Evolutionary conservation across 2,329 filamentous ascomycete genomes (phyloP).

Genomic region (Pseudogymnoascus sp.): DNA sequence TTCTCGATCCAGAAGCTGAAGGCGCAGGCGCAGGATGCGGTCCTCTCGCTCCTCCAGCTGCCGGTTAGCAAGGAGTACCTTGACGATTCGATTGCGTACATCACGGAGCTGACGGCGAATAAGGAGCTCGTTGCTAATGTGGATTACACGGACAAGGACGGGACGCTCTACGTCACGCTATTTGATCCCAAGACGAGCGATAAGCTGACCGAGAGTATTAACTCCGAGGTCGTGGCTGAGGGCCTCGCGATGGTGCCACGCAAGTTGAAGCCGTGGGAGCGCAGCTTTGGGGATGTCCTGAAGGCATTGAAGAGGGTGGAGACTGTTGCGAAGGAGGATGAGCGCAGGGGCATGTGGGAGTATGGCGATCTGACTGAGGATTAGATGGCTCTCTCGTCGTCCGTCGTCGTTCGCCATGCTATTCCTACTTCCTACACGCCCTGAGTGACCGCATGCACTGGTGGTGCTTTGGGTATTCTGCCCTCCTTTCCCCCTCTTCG

Average conservation of each 20-base stretch:
- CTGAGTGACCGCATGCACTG: neutral
- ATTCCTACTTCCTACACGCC: neutral
- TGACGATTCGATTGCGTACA: conserved; percentile 65
- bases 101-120: conserved; percentile 66
- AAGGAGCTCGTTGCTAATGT: conserved; percentile 83
- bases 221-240: conserved; percentile 75
- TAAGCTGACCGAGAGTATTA: conserved; percentile 69
- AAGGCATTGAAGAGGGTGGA: conserved; percentile 66
- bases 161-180: conserved; percentile 75
- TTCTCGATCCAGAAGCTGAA: conserved; percentile 78
- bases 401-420: neutral
- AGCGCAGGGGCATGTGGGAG: conserved; percentile 89
- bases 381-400: conserved; percentile 33
- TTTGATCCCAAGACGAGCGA: conserved; percentile 65
- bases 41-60: conserved; percentile 82
- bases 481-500: neutral
- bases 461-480: neutral
- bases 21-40: conserved; percentile 78
- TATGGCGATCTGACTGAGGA: conserved; percentile 95
- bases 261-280: conserved; percentile 90
- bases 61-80: conserved; percentile 78
- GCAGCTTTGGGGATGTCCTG: conserved; percentile 63
- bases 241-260: conserved; percentile 85
- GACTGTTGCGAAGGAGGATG: conserved; percentile 67
- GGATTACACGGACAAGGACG: conserved; percentile 78